Base-by-base conservation (phyloP, 805 yeast genomes). In the Suhomyces pyralidae region DNA sequence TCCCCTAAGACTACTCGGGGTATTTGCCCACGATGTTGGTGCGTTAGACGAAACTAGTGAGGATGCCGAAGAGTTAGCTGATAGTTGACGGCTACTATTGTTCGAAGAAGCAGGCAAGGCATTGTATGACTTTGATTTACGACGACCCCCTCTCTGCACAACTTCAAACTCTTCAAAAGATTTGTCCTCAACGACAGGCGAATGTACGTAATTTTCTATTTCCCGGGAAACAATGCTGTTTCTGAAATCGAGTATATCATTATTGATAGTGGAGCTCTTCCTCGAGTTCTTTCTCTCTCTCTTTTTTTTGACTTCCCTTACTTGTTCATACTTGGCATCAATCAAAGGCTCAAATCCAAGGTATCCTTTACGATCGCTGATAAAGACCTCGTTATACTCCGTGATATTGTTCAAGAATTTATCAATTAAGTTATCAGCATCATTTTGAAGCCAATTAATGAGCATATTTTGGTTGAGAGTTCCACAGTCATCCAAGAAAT, bases 281-380 rank as follows among this genome's bases (percentile, higher is more conserved):
- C 63, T 55, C 3, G 65, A 58, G 2, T 52, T 52, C 58, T 55
- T 57, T 47, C 69, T 58, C 34, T 64, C 50, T 58, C 60, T 51
- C 59, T 61, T 62, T 4, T 47, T 55, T 32, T 47, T 56, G 12
- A 45, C 45, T 12, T 52, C 50, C 2, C 28, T 40, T 6, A 12
- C 17, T 9, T 40, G 38, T 26, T 64, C 68, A 17, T 54, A 51
- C 50, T 65, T 69, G 15, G 64, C 54, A 55, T 75, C 80, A 28
- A 74, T 51, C 25, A 72, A 56, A 2, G 77, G 77, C 30, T 64
- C 70, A 56, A 75, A 75, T 5, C 66, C 60, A 45, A 49, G 24
- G 46, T 51, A 68, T 0, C 77, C 77, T 48, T 64, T 66, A 12
- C 61, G 52, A 50, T 73, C 72, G 50, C 69, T 66, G 64, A 74